phyloP scores from a whole-genome alignment of 106 monocot species.

The Triglochin maritima region DNA sequence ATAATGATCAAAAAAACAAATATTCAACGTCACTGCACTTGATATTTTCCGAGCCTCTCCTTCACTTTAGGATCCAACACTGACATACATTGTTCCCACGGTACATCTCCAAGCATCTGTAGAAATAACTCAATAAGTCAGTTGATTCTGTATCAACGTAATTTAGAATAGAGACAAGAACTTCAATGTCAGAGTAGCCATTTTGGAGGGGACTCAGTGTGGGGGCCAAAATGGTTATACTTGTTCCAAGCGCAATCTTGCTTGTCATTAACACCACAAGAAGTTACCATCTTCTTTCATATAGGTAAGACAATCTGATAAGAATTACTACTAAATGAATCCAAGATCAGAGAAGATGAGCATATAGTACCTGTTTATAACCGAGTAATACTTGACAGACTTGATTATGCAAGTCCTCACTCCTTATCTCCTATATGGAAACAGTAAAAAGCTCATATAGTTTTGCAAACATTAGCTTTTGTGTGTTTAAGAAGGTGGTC shows the following conservation, averaged over 20 bases:
- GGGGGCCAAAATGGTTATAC: too few relatives aligned
- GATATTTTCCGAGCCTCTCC: slow-evolving; percentile 12
- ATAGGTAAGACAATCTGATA: too few relatives aligned
- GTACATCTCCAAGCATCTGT: slow-evolving; percentile 15
- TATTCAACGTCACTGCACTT: background rate
- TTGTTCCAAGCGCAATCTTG: too few relatives aligned
- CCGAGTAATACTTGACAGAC: slow-evolving; percentile 75
- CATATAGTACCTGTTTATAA: slow-evolving; percentile 69
- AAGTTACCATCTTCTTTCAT: too few relatives aligned
- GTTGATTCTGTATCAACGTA: too few relatives aligned
- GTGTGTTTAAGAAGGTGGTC: background rate
- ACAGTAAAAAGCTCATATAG: background rate
- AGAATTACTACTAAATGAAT: too few relatives aligned
- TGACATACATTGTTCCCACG: slow-evolving; percentile 26
- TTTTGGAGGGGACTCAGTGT: too few relatives aligned
- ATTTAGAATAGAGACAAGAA: too few relatives aligned
- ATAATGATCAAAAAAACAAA: background rate
- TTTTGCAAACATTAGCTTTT: background rate
- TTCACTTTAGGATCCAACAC: slow-evolving; percentile 16
- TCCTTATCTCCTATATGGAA: slow-evolving; percentile 64
- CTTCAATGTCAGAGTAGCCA: too few relatives aligned
- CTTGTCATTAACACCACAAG: too few relatives aligned
- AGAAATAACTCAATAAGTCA: background rate
- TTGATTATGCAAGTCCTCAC: slow-evolving; percentile 68
- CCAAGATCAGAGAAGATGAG: too few relatives aligned